Evolutionary conservation across 768 basidiomycete species (phyloP).

Genomic region (Naganishia vishniacii): DNA sequence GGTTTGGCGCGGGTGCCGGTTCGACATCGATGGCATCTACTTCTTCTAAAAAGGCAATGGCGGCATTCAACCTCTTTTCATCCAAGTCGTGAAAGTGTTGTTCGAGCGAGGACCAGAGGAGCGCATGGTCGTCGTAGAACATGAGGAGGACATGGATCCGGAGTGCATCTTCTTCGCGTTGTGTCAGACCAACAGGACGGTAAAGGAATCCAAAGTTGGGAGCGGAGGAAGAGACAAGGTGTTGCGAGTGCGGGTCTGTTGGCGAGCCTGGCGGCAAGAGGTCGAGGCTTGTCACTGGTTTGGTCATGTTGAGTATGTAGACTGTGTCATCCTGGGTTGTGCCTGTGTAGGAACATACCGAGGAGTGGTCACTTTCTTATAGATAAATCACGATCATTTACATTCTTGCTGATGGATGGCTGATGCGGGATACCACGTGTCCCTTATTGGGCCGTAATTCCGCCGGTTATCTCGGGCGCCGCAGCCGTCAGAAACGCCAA

Average conservation of each 20-base stretch:
- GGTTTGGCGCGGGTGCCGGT: slow-evolving; percentile 24
- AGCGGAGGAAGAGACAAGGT: neutral
- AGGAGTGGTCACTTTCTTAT: no score
- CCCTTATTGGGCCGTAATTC: neutral
- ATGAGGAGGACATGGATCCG: slow-evolving; percentile 27
- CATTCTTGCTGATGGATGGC: no score
- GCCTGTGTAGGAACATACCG: no score
- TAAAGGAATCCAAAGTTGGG: slow-evolving; percentile 19
- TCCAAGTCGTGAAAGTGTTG: slow-evolving; percentile 22
- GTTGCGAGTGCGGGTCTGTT: neutral
- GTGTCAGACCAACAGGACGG: slow-evolving; percentile 4
- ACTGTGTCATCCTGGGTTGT: neutral
- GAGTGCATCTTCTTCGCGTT: slow-evolving; percentile 22
- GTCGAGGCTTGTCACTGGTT: neutral
- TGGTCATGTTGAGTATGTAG: no score
- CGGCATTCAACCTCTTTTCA: slow-evolving; percentile 21
- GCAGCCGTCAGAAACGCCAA: no score
- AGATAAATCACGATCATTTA: neutral
- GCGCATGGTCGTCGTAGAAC: slow-evolving; percentile 30
- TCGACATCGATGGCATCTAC: slow-evolving; percentile 25
- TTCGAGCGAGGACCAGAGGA: slow-evolving; percentile 27
- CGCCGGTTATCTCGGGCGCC: neutral
- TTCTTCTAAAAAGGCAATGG: slow-evolving; percentile 25
- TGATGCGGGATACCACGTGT: no score
- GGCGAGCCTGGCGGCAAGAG: slow-evolving; percentile 3